These are phyloP conservation scores for Xylaria multiplex DNA, from an alignment of 2,329 filamentous ascomycete species.

Conservation along the genomic window DNA sequence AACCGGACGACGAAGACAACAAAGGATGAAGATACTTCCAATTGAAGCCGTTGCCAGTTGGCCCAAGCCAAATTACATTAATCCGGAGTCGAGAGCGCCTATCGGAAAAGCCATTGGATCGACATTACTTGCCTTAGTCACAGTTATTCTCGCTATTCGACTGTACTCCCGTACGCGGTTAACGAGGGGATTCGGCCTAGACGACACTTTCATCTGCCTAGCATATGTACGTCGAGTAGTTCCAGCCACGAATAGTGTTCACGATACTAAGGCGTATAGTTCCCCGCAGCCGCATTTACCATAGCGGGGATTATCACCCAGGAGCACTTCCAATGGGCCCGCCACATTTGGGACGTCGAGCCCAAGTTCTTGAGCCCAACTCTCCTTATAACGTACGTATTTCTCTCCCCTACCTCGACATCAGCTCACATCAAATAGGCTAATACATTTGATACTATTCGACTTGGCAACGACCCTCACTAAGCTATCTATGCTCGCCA, in stretches of 20 bases:
- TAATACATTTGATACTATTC: conserved; percentile 52
- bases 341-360: conserved; percentile 51
- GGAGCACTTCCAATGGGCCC: conserved; percentile 46
- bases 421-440: conserved; percentile 29
- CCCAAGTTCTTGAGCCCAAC: conserved; percentile 36
- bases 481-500: conserved; percentile 55
- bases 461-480: conserved; percentile 52
- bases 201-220: conserved; percentile 52
- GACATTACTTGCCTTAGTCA: conserved; percentile 46
- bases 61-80: conserved; percentile 49
- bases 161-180: conserved; percentile 51
- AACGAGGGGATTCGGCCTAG: conserved; percentile 51
- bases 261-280: conserved; percentile 19
- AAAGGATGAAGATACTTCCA: conserved; percentile 44
- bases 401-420: background rate
- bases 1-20: background rate
- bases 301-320: conserved; percentile 46
- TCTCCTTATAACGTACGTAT: conserved; percentile 46
- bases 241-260: background rate
- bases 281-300: conserved; percentile 49
- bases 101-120: conserved; percentile 44
- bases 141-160: conserved; percentile 48
- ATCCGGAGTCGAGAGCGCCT: conserved; percentile 49
- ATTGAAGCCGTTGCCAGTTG: conserved; percentile 43
- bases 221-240: conserved; percentile 48